Percentiles rank a stretch among this genome's conserved stretches.
phyloP scores from a whole-genome alignment of 1,139 yeast species.

The Pichia sp. region DNA sequence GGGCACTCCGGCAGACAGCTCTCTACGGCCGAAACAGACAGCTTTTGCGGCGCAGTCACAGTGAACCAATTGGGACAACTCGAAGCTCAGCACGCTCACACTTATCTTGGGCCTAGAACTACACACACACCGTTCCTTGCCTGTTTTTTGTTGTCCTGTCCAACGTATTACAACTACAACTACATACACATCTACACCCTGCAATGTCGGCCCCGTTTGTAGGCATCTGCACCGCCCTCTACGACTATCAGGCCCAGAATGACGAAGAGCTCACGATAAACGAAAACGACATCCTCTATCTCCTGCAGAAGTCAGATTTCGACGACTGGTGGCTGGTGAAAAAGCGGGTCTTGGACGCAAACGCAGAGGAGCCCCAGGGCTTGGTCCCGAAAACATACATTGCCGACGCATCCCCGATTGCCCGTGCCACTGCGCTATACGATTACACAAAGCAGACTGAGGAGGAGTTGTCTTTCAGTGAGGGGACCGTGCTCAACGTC shows the following conservation, averaged over 20 bases:
- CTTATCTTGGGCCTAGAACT: too few species aligned
- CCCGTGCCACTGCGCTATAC: conserved; percentile 67
- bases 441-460: conserved; percentile 91
- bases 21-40: too few species aligned
- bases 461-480: conserved; percentile 81
- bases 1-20: too few species aligned
- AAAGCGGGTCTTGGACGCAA: conserved; percentile 81
- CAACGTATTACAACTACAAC: not conserved
- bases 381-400: conserved; percentile 90
- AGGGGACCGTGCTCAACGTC: conserved; percentile 68
- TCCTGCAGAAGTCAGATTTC: conserved; percentile 77
- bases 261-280: conserved; percentile 77
- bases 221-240: conserved; percentile 81
- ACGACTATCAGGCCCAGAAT: conserved; percentile 79
- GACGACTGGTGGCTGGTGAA: conserved; percentile 99
- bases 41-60: too few species aligned
- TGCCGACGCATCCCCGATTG: conserved; percentile 54
- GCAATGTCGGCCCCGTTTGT: conserved; percentile 41
- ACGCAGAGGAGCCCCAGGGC: conserved; percentile 88
- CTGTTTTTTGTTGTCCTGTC: too few species aligned
- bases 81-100: too few species aligned
- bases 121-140: too few species aligned
- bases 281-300: conserved; percentile 75
- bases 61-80: too few species aligned
- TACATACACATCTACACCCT: not conserved